phyloP scores from a whole-genome alignment of 2,329 filamentous ascomycete genomes.

The Fonsecaea nubica region DNA sequence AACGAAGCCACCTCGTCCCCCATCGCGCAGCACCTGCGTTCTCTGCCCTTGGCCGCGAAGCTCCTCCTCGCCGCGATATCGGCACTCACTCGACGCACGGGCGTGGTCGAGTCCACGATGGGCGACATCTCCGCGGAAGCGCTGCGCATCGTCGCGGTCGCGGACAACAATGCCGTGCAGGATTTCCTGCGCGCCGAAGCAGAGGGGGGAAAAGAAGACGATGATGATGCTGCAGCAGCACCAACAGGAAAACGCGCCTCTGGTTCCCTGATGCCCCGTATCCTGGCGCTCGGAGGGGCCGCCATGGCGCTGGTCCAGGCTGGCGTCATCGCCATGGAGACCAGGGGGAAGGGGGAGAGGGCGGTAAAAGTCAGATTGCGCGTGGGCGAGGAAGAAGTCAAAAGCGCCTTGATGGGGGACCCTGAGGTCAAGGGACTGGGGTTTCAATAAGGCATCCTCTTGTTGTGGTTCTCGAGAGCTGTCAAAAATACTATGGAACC shows the following conservation, averaged over 20 bases:
- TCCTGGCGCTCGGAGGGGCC: slow-evolving; percentile 70
- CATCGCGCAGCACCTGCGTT: slow-evolving; percentile 84
- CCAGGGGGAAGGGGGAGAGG: slow-evolving; percentile 74
- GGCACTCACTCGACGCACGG: slow-evolving; percentile 78
- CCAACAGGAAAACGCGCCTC: slow-evolving; percentile 35
- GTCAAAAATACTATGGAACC: too few species aligned
- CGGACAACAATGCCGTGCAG: slow-evolving; percentile 63
- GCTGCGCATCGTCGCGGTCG: slow-evolving; percentile 67
- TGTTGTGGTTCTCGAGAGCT: too few species aligned
- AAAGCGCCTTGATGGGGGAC: slow-evolving; percentile 86
- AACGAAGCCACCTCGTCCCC: slow-evolving; percentile 93
- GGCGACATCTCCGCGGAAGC: slow-evolving; percentile 91
- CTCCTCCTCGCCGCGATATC: slow-evolving; percentile 84
- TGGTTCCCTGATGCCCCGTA: slow-evolving; percentile 49
- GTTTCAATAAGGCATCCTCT: slow-evolving; percentile 47
- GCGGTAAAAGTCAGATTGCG: slow-evolving; percentile 85
- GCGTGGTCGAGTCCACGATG: slow-evolving; percentile 83
- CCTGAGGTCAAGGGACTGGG: slow-evolving; percentile 82
- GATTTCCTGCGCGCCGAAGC: slow-evolving; percentile 62
- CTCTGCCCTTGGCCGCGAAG: slow-evolving; percentile 80
- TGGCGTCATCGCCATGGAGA: slow-evolving; percentile 85
- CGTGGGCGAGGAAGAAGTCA: slow-evolving; percentile 89
- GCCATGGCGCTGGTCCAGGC: slow-evolving; percentile 85
- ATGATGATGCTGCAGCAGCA: too few species aligned
- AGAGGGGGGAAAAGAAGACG: too few species aligned